phyloP scores from a whole-genome alignment of 108 stramenopile species.

The Skeletonema grethae region DNA sequence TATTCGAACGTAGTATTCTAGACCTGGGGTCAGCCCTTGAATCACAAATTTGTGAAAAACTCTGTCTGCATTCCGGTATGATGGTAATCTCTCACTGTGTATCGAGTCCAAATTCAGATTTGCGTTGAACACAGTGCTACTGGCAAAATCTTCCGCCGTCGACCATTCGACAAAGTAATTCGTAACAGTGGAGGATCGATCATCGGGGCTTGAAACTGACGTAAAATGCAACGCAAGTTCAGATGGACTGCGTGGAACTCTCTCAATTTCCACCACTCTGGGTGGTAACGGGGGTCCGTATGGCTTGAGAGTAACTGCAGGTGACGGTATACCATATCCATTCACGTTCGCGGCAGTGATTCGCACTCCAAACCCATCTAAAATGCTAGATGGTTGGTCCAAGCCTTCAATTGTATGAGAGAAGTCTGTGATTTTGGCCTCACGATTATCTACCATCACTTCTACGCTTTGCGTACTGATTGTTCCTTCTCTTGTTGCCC shows the following conservation, averaged over 20 bases:
- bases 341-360: slow-evolving; percentile 56
- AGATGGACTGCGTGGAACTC: slow-evolving; percentile 41
- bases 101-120: slow-evolving; percentile 38
- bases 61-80: slow-evolving; percentile 23
- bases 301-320: slow-evolving; percentile 55
- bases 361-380: slow-evolving; percentile 60
- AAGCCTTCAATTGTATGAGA: slow-evolving; percentile 50
- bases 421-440: slow-evolving; percentile 17
- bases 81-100: slow-evolving; percentile 18
- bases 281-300: slow-evolving; percentile 52
- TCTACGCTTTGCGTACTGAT: slow-evolving; percentile 16
- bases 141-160: slow-evolving; percentile 34
- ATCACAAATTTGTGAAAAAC: slow-evolving; percentile 23
- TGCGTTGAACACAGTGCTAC: slow-evolving; percentile 39
- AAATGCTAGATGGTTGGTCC: slow-evolving; percentile 47
- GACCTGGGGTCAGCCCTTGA: slow-evolving; percentile 21
- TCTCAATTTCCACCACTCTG: slow-evolving; percentile 41
- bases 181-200: slow-evolving; percentile 51
- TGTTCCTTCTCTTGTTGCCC: slow-evolving; percentile 24
- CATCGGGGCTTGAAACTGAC: slow-evolving; percentile 39
- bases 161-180: slow-evolving; percentile 78
- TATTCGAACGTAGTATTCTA: slow-evolving; percentile 30
- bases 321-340: slow-evolving; percentile 55
- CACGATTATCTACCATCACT: background rate
- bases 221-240: slow-evolving; percentile 59